Percentiles rank a stretch among this genome's conserved stretches.
phyloP scores from a whole-genome alignment of 73 alveolate species.

The Paramecium octaurelia region DNA sequence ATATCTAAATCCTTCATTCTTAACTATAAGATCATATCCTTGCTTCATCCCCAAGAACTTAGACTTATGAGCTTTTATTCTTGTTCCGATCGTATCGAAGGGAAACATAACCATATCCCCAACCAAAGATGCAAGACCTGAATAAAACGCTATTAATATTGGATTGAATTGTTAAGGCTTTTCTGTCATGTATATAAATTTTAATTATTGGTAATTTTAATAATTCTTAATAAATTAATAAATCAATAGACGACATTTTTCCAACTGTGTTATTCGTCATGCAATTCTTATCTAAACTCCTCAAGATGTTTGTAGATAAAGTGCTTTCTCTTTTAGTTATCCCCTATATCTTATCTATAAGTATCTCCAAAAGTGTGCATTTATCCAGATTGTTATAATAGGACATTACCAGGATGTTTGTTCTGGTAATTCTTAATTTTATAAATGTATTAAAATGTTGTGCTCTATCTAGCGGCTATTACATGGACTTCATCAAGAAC shows the following conservation, averaged over 20 bases:
- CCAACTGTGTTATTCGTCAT: neutral
- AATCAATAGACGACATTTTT: slow-evolving; percentile 30
- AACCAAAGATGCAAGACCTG: slow-evolving; percentile 50
- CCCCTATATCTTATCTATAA: neutral
- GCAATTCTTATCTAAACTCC: neutral
- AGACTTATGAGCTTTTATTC: slow-evolving; percentile 52
- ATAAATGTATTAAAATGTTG: neutral
- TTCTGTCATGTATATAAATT: slow-evolving; percentile 10
- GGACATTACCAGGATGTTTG: slow-evolving; percentile 12
- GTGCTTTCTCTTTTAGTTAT: neutral
- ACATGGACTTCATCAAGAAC: neutral
- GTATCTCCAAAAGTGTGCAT: neutral
- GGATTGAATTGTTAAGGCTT: slow-evolving; percentile 7
- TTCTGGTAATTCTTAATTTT: neutral
- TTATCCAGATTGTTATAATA: neutral
- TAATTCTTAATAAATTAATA: neutral
- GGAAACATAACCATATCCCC: slow-evolving; percentile 63
- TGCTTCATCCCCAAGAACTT: slow-evolving; percentile 38
- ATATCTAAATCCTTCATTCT: slow-evolving; percentile 56
- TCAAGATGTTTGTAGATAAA: slow-evolving; percentile 10
- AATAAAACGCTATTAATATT: slow-evolving; percentile 29
- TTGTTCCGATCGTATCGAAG: slow-evolving; percentile 55
- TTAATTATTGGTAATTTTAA: neutral
- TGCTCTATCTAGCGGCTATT: neutral
- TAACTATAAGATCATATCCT: slow-evolving; percentile 56